These are phyloP conservation scores for Komagataella pastoris DNA, from an alignment of 805 yeast genomes.

Conservation along the genomic window DNA sequence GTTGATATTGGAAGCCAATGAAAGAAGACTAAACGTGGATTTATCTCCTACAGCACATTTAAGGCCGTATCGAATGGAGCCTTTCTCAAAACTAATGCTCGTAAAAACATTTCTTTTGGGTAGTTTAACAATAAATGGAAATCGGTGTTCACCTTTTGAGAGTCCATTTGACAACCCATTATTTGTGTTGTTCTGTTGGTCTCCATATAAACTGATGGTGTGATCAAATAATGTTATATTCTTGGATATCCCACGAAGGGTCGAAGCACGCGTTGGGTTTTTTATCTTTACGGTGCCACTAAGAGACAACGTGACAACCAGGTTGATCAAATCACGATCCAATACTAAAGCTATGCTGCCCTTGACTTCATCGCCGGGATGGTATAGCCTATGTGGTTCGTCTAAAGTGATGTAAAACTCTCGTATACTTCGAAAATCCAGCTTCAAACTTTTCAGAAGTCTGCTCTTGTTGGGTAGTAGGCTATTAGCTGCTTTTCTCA, in stretches of 20 bases:
- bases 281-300: conserved; percentile 45
- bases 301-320: conserved; percentile 38
- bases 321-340: conserved; percentile 40
- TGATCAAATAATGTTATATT: conserved; percentile 44
- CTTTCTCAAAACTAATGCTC: conserved; percentile 71
- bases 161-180: conserved; percentile 25
- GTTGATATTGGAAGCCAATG: neutral
- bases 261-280: conserved; percentile 32
- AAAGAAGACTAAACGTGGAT: neutral
- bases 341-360: conserved; percentile 51
- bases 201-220: conserved; percentile 45
- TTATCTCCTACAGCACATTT: conserved; percentile 27
- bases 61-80: conserved; percentile 59
- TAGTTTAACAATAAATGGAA: conserved; percentile 75
- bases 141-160: conserved; percentile 76
- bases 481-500: conserved; percentile 40
- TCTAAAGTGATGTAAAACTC: conserved; percentile 63
- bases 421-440: conserved; percentile 29
- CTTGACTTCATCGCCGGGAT: conserved; percentile 66
- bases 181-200: conserved; percentile 5
- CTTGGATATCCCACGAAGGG: conserved; percentile 30
- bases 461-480: conserved; percentile 20
- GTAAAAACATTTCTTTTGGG: conserved; percentile 65
- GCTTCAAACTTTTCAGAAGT: conserved; percentile 9
- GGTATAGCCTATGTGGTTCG: conserved; percentile 63